A percentile compares a stretch with the other conserved stretches of the same genome.
Evolutionary conservation across 148 eudicot genomes (phyloP).

Genomic region (Polygonum maritimum): DNA sequence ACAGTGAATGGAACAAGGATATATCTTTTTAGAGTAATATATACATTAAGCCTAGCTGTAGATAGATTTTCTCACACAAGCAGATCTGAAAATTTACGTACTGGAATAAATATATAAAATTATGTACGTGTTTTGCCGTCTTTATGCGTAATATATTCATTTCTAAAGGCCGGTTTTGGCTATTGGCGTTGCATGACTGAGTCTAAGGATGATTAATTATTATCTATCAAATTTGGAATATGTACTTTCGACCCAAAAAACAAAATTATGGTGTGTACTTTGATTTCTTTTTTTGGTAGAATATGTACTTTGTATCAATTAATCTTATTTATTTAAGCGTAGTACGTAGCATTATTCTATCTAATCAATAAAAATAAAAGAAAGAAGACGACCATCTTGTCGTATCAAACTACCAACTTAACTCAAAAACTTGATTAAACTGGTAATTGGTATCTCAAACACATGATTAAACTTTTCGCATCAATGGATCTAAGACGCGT

Average conservation of each 20-base stretch:
- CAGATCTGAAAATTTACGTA: background rate
- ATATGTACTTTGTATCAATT: background rate
- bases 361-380: background rate
- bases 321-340: no score
- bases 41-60: background rate
- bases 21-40: background rate
- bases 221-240: background rate
- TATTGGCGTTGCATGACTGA: background rate
- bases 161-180: background rate
- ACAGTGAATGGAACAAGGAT: background rate
- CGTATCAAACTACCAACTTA: background rate
- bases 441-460: background rate
- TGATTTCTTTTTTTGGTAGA: background rate
- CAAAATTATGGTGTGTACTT: no score
- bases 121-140: background rate
- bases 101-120: background rate
- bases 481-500: no score
- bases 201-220: background rate
- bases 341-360: no score
- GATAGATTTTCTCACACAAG: slow-evolving; percentile 2
- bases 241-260: background rate
- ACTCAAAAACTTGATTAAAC: background rate
- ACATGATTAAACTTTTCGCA: background rate
- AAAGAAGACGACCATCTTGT: background rate
- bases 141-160: background rate